Evolutionary conservation across 2,329 filamentous ascomycete genomes (phyloP).

Genomic region (Aspergillus ochraceoroseus): DNA sequence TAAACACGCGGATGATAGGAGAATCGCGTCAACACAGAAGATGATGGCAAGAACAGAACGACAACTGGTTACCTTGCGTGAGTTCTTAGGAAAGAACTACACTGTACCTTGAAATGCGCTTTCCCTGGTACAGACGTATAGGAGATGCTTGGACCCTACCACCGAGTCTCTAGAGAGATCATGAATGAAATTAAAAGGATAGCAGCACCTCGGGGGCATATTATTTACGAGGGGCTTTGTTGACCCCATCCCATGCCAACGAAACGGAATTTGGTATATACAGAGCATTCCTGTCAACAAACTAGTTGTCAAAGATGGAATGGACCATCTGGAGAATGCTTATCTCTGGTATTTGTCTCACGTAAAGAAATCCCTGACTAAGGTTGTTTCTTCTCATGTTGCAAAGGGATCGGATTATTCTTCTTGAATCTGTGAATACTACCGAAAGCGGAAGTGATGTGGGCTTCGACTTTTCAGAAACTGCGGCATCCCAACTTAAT

Average conservation of each 20-base stretch:
- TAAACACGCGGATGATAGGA: neutral
- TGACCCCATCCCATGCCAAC: too few species aligned
- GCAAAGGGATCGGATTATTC: neutral
- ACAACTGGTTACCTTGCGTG: too few species aligned
- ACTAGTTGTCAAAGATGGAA: constrained; percentile 2
- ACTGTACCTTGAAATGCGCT: too few species aligned
- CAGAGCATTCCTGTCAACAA: constrained; percentile 14
- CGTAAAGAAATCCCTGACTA: too few species aligned
- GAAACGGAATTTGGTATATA: neutral
- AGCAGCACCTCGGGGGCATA: too few species aligned
- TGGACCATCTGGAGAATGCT: constrained; percentile 5
- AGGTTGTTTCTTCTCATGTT: too few species aligned
- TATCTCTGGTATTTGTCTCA: neutral
- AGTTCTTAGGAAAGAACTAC: constrained; percentile 2
- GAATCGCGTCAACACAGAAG: neutral
- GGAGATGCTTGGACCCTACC: too few species aligned
- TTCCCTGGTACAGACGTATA: too few species aligned
- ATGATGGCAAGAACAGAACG: constrained; percentile 1
- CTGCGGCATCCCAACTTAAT: neutral
- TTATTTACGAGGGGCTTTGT: constrained; percentile 6
- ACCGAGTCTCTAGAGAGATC: too few species aligned
- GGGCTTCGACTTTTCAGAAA: constrained; percentile 7
- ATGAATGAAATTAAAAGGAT: too few species aligned
- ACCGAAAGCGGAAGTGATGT: constrained; percentile 23
- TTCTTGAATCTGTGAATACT: constrained; percentile 7